phyloP scores from a whole-genome alignment of 2,329 filamentous ascomycete genomes.

The Scytalidium lignicola region DNA sequence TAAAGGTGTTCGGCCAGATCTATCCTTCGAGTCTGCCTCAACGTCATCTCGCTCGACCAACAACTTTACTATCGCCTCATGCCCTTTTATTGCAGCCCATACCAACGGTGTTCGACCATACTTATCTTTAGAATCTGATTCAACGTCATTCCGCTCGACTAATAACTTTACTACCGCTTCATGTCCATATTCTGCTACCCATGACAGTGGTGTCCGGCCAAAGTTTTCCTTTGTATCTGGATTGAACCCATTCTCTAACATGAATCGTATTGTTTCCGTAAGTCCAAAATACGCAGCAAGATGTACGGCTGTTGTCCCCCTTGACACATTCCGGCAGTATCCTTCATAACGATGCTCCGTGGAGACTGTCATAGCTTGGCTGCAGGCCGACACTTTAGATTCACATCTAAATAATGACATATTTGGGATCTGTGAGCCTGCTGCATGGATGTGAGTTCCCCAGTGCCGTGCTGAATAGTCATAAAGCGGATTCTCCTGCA shows the following conservation, averaged over 20 bases:
- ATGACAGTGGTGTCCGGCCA: slow-evolving; percentile 2
- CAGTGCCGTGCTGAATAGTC: slow-evolving; percentile 27
- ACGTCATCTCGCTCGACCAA: slow-evolving; percentile 1
- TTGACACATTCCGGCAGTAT: too few species aligned
- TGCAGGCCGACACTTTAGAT: too few species aligned
- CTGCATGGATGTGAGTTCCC: slow-evolving; percentile 24
- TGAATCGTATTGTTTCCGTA: too few species aligned
- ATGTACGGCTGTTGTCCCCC: too few species aligned
- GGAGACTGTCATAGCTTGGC: too few species aligned
- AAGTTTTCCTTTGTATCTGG: background rate
- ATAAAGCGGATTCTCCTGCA: slow-evolving; percentile 19
- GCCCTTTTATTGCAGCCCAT: background rate
- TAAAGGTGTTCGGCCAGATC: background rate
- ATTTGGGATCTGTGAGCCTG: slow-evolving; percentile 3
- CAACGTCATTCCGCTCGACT: background rate
- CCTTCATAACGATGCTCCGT: too few species aligned
- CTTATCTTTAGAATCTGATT: slow-evolving; percentile 1
- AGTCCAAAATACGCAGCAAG: too few species aligned
- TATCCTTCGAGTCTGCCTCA: too few species aligned
- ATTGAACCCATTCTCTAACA: background rate
- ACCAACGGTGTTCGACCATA: slow-evolving; percentile 2
- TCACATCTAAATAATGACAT: too few species aligned
- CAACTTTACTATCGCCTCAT: slow-evolving; percentile 5
- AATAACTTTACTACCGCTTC: slow-evolving; percentile 5
- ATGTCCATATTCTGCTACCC: background rate